Evolutionary conservation across 2,329 filamentous ascomycete genomes (phyloP).

Genomic region (Diplodia corticola): DNA sequence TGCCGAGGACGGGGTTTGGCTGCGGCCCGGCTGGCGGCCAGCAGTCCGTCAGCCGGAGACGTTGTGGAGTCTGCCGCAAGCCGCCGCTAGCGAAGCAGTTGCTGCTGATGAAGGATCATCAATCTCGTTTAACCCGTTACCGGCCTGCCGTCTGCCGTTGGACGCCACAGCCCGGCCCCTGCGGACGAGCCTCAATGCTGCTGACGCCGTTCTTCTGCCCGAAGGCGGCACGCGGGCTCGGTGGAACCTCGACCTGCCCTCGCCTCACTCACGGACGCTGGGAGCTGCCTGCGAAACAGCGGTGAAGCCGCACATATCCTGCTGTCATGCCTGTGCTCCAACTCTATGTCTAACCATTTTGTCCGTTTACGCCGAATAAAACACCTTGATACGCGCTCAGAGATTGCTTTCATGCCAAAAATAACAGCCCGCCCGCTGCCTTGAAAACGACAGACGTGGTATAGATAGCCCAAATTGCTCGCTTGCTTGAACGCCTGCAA

Average conservation of each 20-base stretch:
- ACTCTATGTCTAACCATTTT: constrained; percentile 4
- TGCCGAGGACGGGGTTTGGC: neutral
- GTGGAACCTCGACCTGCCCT: neutral
- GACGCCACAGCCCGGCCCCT: constrained; percentile 8
- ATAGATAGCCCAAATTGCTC: neutral
- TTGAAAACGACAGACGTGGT: neutral
- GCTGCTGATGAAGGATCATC: constrained; percentile 11
- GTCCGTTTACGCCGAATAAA: constrained; percentile 11
- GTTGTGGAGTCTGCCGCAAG: neutral
- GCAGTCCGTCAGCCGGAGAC: neutral
- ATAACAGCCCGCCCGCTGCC: neutral
- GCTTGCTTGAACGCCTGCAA: constrained; percentile 17
- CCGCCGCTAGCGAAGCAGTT: neutral
- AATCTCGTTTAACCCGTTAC: neutral
- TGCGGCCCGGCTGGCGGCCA: constrained; percentile 1
- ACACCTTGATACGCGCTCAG: constrained; percentile 9
- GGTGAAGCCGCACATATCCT: constrained; percentile 12
- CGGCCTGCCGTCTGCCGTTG: neutral
- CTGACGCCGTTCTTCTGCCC: neutral
- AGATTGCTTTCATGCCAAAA: neutral
- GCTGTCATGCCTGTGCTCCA: neutral
- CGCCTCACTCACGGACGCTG: neutral
- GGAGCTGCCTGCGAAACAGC: constrained; percentile 1
- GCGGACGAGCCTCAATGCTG: neutral
- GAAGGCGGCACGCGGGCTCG: neutral